A percentile compares a stretch with the other conserved stretches of the same genome.
phyloP scores from a whole-genome alignment of 2,329 filamentous ascomycete genomes.

The Chaetomium sp. region DNA sequence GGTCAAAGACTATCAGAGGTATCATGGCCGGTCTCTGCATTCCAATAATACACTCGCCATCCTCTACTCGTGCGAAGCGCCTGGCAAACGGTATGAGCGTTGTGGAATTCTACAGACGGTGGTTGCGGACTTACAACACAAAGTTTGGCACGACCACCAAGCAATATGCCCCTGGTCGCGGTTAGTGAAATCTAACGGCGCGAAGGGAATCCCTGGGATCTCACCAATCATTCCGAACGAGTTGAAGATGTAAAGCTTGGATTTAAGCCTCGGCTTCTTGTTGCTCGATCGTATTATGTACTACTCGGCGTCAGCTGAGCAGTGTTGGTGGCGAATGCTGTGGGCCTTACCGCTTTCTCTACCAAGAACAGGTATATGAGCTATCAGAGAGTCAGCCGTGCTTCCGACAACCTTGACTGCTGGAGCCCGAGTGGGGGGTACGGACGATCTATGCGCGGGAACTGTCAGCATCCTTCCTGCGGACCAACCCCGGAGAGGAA shows the following conservation, averaged over 20 bases:
- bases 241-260: slow-evolving; percentile 63
- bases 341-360: slow-evolving; percentile 58
- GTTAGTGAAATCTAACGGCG: slow-evolving; percentile 26
- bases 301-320: slow-evolving; percentile 39
- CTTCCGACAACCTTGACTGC: too few relatives aligned
- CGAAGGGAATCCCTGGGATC: slow-evolving; percentile 11
- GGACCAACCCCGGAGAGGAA: slow-evolving; percentile 2
- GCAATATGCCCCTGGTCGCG: slow-evolving; percentile 44
- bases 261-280: slow-evolving; percentile 56
- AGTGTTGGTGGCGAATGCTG: background rate
- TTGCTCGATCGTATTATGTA: slow-evolving; percentile 59
- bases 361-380: slow-evolving; percentile 67
- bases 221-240: slow-evolving; percentile 58
- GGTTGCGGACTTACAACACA: slow-evolving; percentile 53
- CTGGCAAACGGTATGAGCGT: slow-evolving; percentile 38
- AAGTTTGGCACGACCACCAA: slow-evolving; percentile 61
- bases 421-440: background rate
- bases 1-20: slow-evolving; percentile 62
- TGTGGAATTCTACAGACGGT: background rate
- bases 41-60: slow-evolving; percentile 62
- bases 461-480: slow-evolving; percentile 18
- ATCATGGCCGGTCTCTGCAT: slow-evolving; percentile 62
- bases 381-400: slow-evolving; percentile 36
- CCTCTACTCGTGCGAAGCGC: slow-evolving; percentile 58
- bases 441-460: slow-evolving; percentile 39